Base-by-base conservation (phyloP, 2,329 filamentous ascomycete species). In the Claviceps digitariae region DNA sequence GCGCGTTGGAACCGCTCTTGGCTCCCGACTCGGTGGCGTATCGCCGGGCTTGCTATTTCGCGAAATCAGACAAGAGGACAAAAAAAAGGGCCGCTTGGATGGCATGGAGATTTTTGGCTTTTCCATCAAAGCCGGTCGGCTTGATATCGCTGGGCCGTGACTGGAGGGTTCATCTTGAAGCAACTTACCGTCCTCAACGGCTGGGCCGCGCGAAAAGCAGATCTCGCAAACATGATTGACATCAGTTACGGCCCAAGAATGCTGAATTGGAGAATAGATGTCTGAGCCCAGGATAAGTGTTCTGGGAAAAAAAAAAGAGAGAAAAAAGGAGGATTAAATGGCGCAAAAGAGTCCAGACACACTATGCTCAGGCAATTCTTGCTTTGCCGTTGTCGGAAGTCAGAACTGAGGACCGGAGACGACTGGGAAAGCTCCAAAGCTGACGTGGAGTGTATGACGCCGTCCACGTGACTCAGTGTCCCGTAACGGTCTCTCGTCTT, bases 1-100 rank as follows among this genome's bases (percentile, higher is more conserved):
- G 67, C 41, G 77, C 68, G 63, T 79, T 82, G 65, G 74, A 78
- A 65, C 76, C 72, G 57, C 77, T 72, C 69, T 81, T 80, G 57
- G 65, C 55, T 54, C 60, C 60, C 20, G 67, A 59, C 62, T 82
- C 76, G 58, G 87, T 86, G 54, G 90, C 87, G 70, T 95, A 96
- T 64, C 70, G 70, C 57, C 76, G 75, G 58, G 70, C 65, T 61
- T 71, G 70, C 72, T 75, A 72, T 27, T 29, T 1, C 20, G 7
- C 3, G 31, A 5, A 17, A 20, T 25, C 13, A 47, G 13, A 29
- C 12, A 29, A 36, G 6, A 34, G 20, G 21, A 21, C 13, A 21
- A 15, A 21, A 34, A 7, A 46, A 27, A 46, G 25, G 20, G 20
- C 3, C 2, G 21, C 41, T 45, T 45, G 2, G 5, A 9, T 23